Evolutionary conservation across 2,329 filamentous ascomycete species (phyloP).

Genomic region (Colletotrichum graminicola): DNA sequence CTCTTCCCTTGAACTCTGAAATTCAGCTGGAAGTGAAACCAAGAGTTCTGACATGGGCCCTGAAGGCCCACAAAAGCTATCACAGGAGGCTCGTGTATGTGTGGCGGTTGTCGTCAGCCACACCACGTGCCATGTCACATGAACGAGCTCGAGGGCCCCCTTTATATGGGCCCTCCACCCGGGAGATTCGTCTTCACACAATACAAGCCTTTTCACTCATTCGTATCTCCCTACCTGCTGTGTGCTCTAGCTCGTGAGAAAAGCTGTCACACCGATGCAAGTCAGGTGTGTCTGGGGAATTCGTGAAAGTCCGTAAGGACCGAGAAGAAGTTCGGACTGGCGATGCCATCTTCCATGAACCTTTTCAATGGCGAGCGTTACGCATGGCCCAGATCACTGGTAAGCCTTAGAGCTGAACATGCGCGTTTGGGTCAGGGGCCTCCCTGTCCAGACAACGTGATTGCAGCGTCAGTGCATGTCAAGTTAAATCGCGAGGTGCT

Average conservation of each 20-base stretch:
- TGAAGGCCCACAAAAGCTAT: background rate
- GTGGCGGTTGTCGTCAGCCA: too few species aligned
- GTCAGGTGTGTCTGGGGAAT: background rate
- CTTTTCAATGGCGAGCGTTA: conserved; percentile 1
- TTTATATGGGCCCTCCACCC: too few species aligned
- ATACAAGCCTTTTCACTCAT: too few species aligned
- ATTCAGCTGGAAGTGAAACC: background rate
- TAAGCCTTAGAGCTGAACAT: background rate
- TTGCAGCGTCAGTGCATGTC: conserved; percentile 14
- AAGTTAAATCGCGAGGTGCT: background rate
- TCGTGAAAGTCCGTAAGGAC: conserved; percentile 2
- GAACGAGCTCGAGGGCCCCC: too few species aligned
- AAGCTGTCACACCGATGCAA: conserved; percentile 1
- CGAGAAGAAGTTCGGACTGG: conserved; percentile 19
- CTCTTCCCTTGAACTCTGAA: background rate
- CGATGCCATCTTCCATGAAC: background rate
- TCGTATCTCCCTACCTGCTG: too few species aligned
- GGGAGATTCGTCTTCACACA: too few species aligned
- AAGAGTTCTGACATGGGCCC: background rate
- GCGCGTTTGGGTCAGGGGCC: conserved; percentile 32
- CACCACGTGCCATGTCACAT: too few species aligned
- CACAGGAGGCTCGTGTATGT: too few species aligned
- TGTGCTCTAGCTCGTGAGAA: too few species aligned
- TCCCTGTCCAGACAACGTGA: conserved; percentile 4
- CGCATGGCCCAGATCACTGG: background rate